phyloP scores from a whole-genome alignment of 805 yeast species.

The Yarrowia sp. region DNA sequence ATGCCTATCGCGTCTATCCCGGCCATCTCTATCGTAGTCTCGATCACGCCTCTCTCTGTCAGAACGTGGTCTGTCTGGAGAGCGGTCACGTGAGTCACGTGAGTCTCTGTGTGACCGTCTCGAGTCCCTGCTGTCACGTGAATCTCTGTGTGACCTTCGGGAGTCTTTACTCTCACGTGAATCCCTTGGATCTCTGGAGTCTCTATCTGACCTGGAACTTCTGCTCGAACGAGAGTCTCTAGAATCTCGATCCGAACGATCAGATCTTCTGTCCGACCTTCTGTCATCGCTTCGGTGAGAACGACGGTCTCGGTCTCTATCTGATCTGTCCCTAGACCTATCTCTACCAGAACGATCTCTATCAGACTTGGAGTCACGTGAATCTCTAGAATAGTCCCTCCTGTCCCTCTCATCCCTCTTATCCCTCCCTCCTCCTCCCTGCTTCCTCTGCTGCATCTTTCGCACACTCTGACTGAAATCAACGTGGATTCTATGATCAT shows the following conservation, averaged over 20 bases:
- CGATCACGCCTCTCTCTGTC: slow-evolving; percentile 17
- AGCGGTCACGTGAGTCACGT: slow-evolving; percentile 7
- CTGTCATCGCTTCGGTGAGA: slow-evolving; percentile 17
- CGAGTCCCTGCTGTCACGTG: slow-evolving; percentile 5
- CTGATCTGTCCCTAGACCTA: background rate
- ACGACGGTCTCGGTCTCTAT: background rate
- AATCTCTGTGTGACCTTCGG: background rate
- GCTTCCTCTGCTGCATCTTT: slow-evolving; percentile 17
- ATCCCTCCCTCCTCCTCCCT: slow-evolving; percentile 7
- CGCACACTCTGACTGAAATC: slow-evolving; percentile 68
- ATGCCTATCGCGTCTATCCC: slow-evolving; percentile 5
- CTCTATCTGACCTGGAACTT: background rate
- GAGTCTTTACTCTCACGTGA: background rate
- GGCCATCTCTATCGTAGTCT: background rate
- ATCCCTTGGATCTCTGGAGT: slow-evolving; percentile 1
- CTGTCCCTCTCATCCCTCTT: background rate
- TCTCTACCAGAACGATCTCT: background rate
- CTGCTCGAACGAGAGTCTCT: background rate
- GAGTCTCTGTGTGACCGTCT: slow-evolving; percentile 2
- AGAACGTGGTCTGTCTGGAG: slow-evolving; percentile 4
- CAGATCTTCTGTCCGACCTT: slow-evolving; percentile 15
- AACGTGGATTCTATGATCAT: slow-evolving; percentile 67
- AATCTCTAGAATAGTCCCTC: background rate
- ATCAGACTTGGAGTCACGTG: too few species aligned
- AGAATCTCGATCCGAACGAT: background rate